A percentile compares a stretch with the other conserved stretches of the same genome.
Conservation (phyloP, 2,329 filamentous ascomycete genomes). For the Diaporthe amygdali region DNA sequence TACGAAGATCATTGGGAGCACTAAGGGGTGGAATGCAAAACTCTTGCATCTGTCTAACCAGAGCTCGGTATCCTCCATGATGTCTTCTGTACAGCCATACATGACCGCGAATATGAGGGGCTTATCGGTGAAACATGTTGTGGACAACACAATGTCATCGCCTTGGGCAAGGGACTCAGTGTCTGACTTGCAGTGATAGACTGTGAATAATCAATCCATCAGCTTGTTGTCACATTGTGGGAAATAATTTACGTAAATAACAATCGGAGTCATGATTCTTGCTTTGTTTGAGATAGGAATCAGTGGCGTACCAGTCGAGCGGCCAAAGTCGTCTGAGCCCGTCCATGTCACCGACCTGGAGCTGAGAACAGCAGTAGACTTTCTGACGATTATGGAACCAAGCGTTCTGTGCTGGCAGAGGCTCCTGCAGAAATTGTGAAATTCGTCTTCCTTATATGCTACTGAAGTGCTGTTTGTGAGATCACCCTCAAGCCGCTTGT, state of each 20-base stretch:
- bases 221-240: neutral
- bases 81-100: conserved; percentile 28
- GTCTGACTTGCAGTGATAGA: conserved; percentile 33
- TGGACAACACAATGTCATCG: conserved; percentile 29
- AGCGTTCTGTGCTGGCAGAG: conserved; percentile 31
- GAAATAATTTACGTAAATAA: too few relatives aligned
- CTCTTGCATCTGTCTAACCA: conserved; percentile 13
- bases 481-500: neutral
- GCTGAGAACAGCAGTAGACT: conserved; percentile 26
- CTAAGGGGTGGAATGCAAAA: conserved; percentile 26
- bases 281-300: neutral
- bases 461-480: conserved; percentile 7
- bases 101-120: conserved; percentile 26
- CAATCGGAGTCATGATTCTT: neutral
- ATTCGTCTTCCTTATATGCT: conserved; percentile 23
- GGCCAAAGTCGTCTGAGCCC: neutral
- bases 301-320: conserved; percentile 19
- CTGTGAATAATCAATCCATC: conserved; percentile 8
- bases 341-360: conserved; percentile 22
- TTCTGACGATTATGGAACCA: conserved; percentile 6
- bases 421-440: conserved; percentile 12
- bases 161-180: conserved; percentile 14
- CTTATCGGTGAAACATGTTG: conserved; percentile 27
- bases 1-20: conserved; percentile 29
- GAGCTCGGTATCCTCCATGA: neutral